A percentile compares a stretch with the other conserved stretches of the same genome.
Conservation (phyloP, 257 asterid species). For the Solanum microdontum region DNA sequence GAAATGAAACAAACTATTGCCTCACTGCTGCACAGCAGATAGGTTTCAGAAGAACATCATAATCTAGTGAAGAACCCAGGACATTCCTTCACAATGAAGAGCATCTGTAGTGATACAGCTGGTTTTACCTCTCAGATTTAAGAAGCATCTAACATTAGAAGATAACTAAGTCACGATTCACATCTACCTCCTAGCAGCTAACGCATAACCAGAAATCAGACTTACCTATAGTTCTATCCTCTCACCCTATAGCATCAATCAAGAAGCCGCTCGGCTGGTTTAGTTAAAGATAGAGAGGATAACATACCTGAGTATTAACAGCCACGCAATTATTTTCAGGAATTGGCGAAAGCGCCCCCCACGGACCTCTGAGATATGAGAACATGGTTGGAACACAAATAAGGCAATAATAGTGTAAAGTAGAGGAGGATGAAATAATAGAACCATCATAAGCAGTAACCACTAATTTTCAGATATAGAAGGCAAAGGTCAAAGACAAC, state of each 20-base stretch:
- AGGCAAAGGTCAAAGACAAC: not conserved
- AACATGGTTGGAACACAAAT: not conserved
- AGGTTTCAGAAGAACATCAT: not conserved
- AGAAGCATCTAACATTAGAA: not conserved
- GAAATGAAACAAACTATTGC: not conserved
- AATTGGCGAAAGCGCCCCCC: conserved; percentile 94
- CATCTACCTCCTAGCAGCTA: not conserved
- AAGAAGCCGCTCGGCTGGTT: not conserved
- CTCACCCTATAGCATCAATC: not conserved
- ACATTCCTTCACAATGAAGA: not conserved
- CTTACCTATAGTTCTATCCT: not conserved
- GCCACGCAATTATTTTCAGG: conserved; percentile 94
- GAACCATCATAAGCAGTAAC: not conserved
- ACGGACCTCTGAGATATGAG: conserved; percentile 69
- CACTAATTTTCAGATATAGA: not conserved
- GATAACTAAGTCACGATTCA: not conserved
- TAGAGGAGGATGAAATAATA: not conserved
- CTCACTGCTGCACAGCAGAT: not conserved
- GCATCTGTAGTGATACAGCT: not conserved
- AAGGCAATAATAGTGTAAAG: not conserved
- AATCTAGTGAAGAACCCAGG: not conserved
- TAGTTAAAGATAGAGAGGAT: conserved; percentile 6
- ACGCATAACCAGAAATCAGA: not conserved
- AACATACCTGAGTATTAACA: conserved; percentile 54
- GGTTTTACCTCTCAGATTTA: not conserved